These are phyloP conservation scores for Vigna radiata DNA, from an alignment of 306 rosid species.

Conservation along the genomic window DNA sequence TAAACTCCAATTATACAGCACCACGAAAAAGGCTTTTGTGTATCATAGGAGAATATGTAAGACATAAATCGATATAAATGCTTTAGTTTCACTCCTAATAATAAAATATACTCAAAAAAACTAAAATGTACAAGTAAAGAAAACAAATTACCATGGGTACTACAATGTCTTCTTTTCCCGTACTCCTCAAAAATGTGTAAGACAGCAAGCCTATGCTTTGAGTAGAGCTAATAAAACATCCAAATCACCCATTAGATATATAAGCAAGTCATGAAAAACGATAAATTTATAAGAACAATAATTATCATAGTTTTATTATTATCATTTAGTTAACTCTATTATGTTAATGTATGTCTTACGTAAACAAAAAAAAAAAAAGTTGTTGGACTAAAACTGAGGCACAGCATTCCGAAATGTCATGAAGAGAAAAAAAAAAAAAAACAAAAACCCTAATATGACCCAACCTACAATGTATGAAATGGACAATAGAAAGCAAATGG, in stretches of 20 bases:
- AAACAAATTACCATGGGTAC: constrained; percentile 89
- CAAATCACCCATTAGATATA: constrained; percentile 53
- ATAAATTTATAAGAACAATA: not conserved
- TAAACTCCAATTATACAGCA: not conserved
- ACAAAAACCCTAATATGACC: too few species aligned
- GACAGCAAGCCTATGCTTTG: constrained; percentile 96
- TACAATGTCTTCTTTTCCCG: constrained; percentile 92
- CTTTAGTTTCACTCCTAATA: not conserved
- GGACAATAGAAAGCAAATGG: too few species aligned
- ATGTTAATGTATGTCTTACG: too few species aligned
- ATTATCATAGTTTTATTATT: too few species aligned
- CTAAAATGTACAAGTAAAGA: not conserved
- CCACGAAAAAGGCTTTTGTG: not conserved
- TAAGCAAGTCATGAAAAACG: constrained; percentile 35
- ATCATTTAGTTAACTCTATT: too few species aligned
- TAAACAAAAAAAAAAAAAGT: too few species aligned
- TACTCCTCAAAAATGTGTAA: constrained; percentile 91
- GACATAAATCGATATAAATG: constrained; percentile 10
- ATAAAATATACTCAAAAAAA: not conserved
- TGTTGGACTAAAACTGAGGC: too few species aligned
- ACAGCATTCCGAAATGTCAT: too few species aligned
- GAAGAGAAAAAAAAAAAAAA: too few species aligned
- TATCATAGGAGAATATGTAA: not conserved
- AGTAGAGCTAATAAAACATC: constrained; percentile 61
- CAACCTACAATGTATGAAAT: too few species aligned